Conservation (phyloP, 228 moss, liverwort and hornwort genomes). For the Sphagnum magellanicum region DNA sequence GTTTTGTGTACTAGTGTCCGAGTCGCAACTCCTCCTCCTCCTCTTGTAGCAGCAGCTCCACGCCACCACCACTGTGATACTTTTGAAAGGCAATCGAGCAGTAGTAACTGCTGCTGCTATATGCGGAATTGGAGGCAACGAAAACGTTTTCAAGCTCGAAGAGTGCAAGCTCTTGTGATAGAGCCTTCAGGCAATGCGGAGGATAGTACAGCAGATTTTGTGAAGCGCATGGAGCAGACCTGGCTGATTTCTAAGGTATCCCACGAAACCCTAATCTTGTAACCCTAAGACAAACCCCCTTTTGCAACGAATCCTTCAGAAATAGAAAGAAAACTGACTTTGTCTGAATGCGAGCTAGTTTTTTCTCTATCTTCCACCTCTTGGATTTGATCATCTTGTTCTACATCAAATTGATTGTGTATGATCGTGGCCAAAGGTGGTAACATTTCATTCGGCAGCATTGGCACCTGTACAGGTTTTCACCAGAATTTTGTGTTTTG, state of each 20-base stretch:
- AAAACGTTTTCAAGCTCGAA: conserved; percentile 7
- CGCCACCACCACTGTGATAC: conserved; percentile 1
- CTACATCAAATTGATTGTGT: background rate
- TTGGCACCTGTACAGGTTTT: background rate
- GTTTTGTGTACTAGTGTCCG: too few relatives aligned
- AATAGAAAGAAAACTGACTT: background rate
- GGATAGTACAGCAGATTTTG: conserved; percentile 66
- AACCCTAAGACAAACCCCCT: background rate
- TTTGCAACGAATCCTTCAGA: too few relatives aligned
- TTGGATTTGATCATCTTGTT: background rate
- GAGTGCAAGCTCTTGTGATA: conserved; percentile 56
- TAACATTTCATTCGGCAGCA: background rate
- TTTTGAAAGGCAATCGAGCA: conserved; percentile 14
- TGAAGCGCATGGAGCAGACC: conserved; percentile 80
- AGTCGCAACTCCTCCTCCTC: too few relatives aligned
- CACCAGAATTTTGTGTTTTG: background rate
- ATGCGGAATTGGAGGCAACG: conserved; percentile 14
- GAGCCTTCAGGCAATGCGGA: conserved; percentile 71
- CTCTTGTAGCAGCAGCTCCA: background rate
- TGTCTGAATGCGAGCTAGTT: background rate
- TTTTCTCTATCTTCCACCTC: background rate
- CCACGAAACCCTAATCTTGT: background rate
- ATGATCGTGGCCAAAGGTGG: background rate
- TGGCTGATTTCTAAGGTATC: conserved; percentile 87
- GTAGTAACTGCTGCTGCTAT: background rate